Percentiles rank a stretch among this genome's conserved stretches.
Conservation (phyloP, 305 asterid species). For the Fraxinus paxiana region DNA sequence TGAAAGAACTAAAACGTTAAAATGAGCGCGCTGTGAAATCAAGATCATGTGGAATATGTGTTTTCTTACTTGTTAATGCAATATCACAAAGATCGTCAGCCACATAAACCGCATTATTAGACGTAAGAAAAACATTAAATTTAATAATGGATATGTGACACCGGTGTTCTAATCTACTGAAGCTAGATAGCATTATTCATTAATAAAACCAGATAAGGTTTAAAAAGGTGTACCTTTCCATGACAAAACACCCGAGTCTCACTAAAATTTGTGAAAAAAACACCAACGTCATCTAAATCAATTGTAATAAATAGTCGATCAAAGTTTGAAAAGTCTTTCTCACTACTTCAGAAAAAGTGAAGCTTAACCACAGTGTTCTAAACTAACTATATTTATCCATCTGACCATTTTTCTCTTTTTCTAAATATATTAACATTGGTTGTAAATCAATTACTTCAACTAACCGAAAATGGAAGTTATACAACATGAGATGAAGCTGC, state of each 20-base stretch:
- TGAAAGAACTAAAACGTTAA: not conserved
- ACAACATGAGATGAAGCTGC: not conserved
- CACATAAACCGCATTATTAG: too few relatives aligned
- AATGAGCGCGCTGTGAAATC: too few relatives aligned
- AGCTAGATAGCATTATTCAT: too few relatives aligned
- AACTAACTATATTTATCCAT: not conserved
- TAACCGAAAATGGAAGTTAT: not conserved
- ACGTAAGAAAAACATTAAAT: too few relatives aligned
- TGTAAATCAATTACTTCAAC: not conserved
- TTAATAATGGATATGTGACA: too few relatives aligned
- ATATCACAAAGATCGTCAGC: too few relatives aligned
- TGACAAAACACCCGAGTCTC: not conserved
- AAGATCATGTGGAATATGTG: too few relatives aligned
- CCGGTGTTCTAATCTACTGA: too few relatives aligned
- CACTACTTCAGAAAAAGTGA: not conserved
- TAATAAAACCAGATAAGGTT: too few relatives aligned
- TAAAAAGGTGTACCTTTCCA: not conserved
- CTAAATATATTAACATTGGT: not conserved
- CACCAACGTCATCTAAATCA: not conserved
- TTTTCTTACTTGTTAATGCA: not conserved
- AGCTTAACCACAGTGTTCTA: not conserved
- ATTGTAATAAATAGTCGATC: not conserved
- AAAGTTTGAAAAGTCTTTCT: not conserved
- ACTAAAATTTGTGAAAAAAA: not conserved
- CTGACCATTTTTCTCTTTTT: not conserved